Conservation (phyloP, 768 basidiomycete species). For the Boletellus ananiceps region DNA sequence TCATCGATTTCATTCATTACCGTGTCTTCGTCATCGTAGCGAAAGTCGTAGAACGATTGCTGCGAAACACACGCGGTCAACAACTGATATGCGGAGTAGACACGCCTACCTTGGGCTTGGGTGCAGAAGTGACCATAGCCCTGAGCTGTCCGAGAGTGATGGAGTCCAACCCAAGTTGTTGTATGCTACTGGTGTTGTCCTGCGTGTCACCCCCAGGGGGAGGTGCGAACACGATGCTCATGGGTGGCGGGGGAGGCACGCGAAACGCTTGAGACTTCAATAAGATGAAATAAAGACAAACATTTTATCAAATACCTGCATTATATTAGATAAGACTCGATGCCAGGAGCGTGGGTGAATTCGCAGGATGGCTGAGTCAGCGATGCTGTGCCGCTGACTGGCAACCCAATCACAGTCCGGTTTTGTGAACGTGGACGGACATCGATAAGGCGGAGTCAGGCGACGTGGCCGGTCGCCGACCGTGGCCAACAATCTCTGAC, state of each 20-base stretch:
- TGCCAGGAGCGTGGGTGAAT: background rate
- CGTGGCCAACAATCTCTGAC: conserved; percentile 22
- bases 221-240: conserved; percentile 35
- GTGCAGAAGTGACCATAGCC: conserved; percentile 61
- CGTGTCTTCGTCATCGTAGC: conserved; percentile 95
- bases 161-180: conserved; percentile 55
- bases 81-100: conserved; percentile 7
- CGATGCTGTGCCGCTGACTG: background rate
- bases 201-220: conserved; percentile 28
- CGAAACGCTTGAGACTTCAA: conserved; percentile 23
- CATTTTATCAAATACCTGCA: too few species aligned
- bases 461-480: conserved; percentile 16
- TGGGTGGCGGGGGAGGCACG: background rate
- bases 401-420: conserved; percentile 6
- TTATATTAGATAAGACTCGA: too few species aligned
- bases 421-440: background rate
- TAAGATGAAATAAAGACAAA: conserved; percentile 20
- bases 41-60: conserved; percentile 88
- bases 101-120: conserved; percentile 65
- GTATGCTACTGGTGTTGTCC: conserved; percentile 26
- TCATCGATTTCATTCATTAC: conserved; percentile 96
- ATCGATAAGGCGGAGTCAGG: conserved; percentile 21
- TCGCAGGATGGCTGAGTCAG: conserved; percentile 5
- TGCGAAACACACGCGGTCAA: conserved; percentile 34
- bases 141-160: conserved; percentile 80